phyloP scores from a whole-genome alignment of 2,329 filamentous ascomycete genomes.

The Cordyceps farinosa region DNA sequence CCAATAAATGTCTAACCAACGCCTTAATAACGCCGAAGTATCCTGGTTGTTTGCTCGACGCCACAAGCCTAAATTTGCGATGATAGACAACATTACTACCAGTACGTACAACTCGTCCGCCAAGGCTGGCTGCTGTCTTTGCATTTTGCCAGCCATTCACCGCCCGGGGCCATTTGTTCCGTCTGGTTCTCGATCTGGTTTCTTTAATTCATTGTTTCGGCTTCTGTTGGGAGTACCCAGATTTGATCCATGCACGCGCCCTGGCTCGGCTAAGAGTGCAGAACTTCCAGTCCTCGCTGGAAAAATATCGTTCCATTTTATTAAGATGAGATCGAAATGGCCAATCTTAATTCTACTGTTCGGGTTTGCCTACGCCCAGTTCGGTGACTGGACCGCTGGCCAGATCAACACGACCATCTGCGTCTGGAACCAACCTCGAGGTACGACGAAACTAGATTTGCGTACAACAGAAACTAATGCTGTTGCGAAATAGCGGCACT shows the following conservation, averaged over 20 bases:
- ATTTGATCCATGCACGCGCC: not conserved
- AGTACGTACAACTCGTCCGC: too few relatives aligned
- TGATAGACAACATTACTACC: not conserved
- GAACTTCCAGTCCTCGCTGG: not conserved
- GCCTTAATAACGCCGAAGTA: not conserved
- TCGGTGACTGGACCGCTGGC: slow-evolving; percentile 43
- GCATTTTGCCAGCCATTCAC: too few relatives aligned
- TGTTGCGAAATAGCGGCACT: slow-evolving; percentile 44
- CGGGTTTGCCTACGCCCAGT: slow-evolving; percentile 35
- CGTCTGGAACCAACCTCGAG: slow-evolving; percentile 49
- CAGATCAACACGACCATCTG: slow-evolving; percentile 60
- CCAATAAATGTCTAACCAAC: not conserved
- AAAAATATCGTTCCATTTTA: not conserved
- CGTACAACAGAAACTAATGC: not conserved
- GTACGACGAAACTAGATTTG: slow-evolving; percentile 26
- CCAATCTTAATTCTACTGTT: not conserved
- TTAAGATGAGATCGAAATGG: not conserved
- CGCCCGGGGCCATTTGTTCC: too few relatives aligned
- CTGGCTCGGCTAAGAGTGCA: not conserved
- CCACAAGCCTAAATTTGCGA: not conserved
- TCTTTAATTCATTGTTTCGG: too few relatives aligned
- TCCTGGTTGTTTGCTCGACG: slow-evolving; percentile 1
- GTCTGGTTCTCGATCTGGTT: too few relatives aligned
- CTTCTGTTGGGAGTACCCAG: not conserved
- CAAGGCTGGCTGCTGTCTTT: too few relatives aligned